Conservation (phyloP, 2,329 filamentous ascomycete genomes). For the Coleophoma cylindrospora region DNA sequence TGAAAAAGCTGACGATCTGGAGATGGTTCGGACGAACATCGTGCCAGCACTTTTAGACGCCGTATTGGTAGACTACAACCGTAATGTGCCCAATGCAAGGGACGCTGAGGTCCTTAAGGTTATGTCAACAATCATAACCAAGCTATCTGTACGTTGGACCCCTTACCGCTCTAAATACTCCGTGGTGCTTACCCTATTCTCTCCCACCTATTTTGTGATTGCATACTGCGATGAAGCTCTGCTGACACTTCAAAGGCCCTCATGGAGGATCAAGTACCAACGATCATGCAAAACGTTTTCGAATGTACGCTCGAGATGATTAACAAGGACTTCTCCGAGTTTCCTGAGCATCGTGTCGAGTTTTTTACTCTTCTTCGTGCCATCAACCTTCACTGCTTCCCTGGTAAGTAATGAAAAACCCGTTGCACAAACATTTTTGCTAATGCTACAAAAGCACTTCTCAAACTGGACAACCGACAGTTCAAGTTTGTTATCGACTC, state of each 20-base stretch:
- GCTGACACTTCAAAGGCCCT: conserved; percentile 55
- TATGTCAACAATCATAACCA: conserved; percentile 96
- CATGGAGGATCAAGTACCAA: conserved; percentile 97
- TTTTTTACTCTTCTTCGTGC: conserved; percentile 96
- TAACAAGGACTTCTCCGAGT: conserved; percentile 99
- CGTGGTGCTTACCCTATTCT: conserved; percentile 27
- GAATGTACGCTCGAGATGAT: conserved; percentile 99
- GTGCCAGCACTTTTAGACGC: conserved; percentile 94
- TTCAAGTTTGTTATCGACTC: conserved; percentile 99
- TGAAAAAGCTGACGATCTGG: conserved; percentile 93
- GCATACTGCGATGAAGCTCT: not conserved
- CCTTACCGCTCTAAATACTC: conserved; percentile 40
- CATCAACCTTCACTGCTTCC: conserved; percentile 97
- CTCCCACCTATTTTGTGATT: conserved; percentile 1
- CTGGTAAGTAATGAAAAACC: conserved; percentile 39
- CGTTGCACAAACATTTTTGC: not conserved
- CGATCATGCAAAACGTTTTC: conserved; percentile 98
- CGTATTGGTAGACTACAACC: conserved; percentile 92
- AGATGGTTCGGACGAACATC: conserved; percentile 89
- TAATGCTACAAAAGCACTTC: conserved; percentile 49
- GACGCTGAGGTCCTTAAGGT: conserved; percentile 96
- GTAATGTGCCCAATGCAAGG: conserved; percentile 90
- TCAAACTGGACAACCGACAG: conserved; percentile 91
- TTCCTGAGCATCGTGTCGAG: conserved; percentile 97
- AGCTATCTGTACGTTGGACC: conserved; percentile 79